Conservation (phyloP, 1,284 basidiomycete species). For the Bjerkandera adusta region DNA sequence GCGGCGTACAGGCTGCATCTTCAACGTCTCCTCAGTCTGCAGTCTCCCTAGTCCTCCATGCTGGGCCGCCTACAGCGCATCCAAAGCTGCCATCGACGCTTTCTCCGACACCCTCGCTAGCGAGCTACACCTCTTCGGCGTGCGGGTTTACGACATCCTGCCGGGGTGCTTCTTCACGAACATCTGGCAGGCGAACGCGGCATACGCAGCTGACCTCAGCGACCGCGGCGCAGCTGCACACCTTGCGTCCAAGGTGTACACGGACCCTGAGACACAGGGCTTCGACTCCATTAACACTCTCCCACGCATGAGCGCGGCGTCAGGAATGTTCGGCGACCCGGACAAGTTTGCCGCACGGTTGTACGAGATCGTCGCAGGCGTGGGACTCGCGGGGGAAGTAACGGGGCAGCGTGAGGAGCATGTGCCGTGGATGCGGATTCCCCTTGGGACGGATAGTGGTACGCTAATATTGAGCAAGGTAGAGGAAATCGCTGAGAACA, state of each 20-base stretch:
- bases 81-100: conserved; percentile 27
- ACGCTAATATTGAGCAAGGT: neutral
- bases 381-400: conserved; percentile 15
- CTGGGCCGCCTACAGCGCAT: conserved; percentile 17
- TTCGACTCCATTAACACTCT: conserved; percentile 9
- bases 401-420: conserved; percentile 2
- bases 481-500: conserved; percentile 2
- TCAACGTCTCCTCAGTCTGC: conserved; percentile 16
- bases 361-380: conserved; percentile 23
- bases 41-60: neutral
- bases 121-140: conserved; percentile 27
- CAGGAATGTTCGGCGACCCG: conserved; percentile 18
- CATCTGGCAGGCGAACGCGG: conserved; percentile 15
- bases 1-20: conserved; percentile 11
- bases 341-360: conserved; percentile 22
- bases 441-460: conserved; percentile 23
- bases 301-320: conserved; percentile 1
- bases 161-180: conserved; percentile 30
- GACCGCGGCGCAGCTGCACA: conserved; percentile 3
- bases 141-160: conserved; percentile 24
- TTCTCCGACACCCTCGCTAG: conserved; percentile 25
- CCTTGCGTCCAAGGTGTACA: conserved; percentile 18
- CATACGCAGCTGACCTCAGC: conserved; percentile 9
- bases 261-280: conserved; percentile 16
- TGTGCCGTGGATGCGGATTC: conserved; percentile 18